A percentile compares a stretch with the other conserved stretches of the same genome.
Conservation (phyloP, 2,329 filamentous ascomycete species). For the Calonectria fujianensis region DNA sequence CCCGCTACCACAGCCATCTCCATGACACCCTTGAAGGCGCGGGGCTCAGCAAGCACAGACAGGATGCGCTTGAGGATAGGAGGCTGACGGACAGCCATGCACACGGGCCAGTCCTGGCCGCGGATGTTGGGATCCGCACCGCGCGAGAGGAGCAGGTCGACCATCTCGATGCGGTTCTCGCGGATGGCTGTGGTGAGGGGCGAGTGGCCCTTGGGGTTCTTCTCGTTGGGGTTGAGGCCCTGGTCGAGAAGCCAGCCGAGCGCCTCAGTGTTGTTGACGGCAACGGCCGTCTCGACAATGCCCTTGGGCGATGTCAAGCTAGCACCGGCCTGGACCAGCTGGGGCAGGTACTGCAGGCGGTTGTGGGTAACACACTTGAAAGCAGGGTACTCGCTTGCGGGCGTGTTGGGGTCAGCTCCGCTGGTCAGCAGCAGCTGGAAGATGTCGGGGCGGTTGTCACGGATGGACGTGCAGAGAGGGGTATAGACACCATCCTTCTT, state of each 20-base stretch:
- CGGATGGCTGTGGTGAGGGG: slow-evolving; percentile 80
- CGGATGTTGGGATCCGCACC: slow-evolving; percentile 78
- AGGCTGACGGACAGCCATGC: slow-evolving; percentile 79
- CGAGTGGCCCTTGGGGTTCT: slow-evolving; percentile 74
- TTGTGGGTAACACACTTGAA: slow-evolving; percentile 83
- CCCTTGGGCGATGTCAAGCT: slow-evolving; percentile 77
- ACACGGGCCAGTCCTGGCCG: slow-evolving; percentile 82
- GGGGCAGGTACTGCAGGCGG: slow-evolving; percentile 75
- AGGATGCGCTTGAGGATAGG: slow-evolving; percentile 76
- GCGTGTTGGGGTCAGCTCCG: slow-evolving; percentile 78
- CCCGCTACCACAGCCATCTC: slow-evolving; percentile 81
- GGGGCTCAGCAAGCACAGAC: slow-evolving; percentile 73
- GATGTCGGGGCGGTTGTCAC: slow-evolving; percentile 78
- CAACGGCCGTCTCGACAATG: slow-evolving; percentile 79
- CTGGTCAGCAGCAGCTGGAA: slow-evolving; percentile 74
- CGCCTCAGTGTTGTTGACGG: slow-evolving; percentile 76
- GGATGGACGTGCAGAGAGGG: slow-evolving; percentile 80
- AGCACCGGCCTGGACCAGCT: slow-evolving; percentile 76
- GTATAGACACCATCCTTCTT: slow-evolving; percentile 81
- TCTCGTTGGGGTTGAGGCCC: slow-evolving; percentile 76
- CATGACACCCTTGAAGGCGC: slow-evolving; percentile 79
- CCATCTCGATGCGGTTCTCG: slow-evolving; percentile 74
- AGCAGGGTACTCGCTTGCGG: slow-evolving; percentile 78
- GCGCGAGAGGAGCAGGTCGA: slow-evolving; percentile 74
- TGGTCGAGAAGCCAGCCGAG: slow-evolving; percentile 77